Base-by-base conservation (phyloP, 495 filamentous ascomycete genomes). In the Hypomontagnella submonticulosa region DNA sequence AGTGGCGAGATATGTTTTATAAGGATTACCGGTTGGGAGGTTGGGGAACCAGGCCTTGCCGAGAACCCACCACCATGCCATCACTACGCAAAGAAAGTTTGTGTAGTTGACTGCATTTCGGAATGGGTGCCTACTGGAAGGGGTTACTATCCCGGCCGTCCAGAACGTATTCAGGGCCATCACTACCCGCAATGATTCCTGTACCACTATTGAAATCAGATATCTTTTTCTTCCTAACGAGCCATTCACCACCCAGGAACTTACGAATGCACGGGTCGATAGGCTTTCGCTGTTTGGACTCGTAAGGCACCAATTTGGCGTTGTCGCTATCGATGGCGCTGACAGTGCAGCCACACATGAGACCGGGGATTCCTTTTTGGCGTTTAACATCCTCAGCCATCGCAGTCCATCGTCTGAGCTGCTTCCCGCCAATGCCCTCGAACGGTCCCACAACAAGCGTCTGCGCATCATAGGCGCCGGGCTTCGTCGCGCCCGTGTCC, bases 211-310 rank as follows among this genome's bases (percentile, higher is more conserved):
- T 68, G 48, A 71, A 65, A 61, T 71, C 71, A 59, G 66, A 65
- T 48, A 57, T 57, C 59, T 49, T 71, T 12, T 77, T 71, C 66
- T 73, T 77, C 67, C 79, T 80, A 32, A 71, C 75, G 19, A 83
- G 74, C 80, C 80, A 84, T 36, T 75, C 48, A 13, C 79, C 77
- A 12, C 81, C 81, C 27, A 84, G 75, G 43, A 81, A 84, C 61
- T 80, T 76, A 49, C 81, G 77, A 55, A 83, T 81, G 64, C 80
- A 84, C 3, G 80, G 79, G 58, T 84, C 80, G 30, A 54, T 72
- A 23, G 81, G 81, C 61, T 84, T 84, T 57, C 73, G 78, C 62
- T 84, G 81, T 32, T 80, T 79, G 9, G 78, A 82, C 61, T 83
- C 79, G 11, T 79, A 69, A 0, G 81, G 80, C 1, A 83, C 81